These are phyloP conservation scores for Biscogniauxia sp. DNA, from an alignment of 2,329 filamentous ascomycete species.

Conservation along the genomic window DNA sequence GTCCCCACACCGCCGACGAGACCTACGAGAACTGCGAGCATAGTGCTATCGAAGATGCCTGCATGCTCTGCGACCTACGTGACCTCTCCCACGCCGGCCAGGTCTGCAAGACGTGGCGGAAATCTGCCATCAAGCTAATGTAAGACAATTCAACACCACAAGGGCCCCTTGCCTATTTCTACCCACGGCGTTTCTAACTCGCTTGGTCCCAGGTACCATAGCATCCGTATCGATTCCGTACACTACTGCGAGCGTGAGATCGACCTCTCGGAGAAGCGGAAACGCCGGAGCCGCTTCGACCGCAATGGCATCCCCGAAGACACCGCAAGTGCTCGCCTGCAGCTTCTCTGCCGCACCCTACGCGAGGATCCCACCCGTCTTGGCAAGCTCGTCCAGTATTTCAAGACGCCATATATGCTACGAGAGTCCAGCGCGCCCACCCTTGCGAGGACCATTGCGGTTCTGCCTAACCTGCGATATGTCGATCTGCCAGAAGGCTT, in stretches of 20 bases:
- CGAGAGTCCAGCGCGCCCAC: constrained; percentile 82
- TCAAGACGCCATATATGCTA: constrained; percentile 95
- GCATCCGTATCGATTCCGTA: constrained; percentile 88
- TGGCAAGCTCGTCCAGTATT: constrained; percentile 68
- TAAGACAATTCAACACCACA: constrained; percentile 42
- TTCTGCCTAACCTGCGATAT: constrained; percentile 80
- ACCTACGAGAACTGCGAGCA: constrained; percentile 81
- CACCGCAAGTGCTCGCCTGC: constrained; percentile 70
- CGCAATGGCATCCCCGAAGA: constrained; percentile 80
- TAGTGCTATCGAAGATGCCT: constrained; percentile 73
- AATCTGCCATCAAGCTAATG: constrained; percentile 52
- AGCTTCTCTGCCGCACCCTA: constrained; percentile 77
- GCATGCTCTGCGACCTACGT: constrained; percentile 90
- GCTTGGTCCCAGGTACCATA: constrained; percentile 64
- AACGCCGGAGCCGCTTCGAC: constrained; percentile 69
- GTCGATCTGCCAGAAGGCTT: constrained; percentile 89
- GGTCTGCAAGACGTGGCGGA: constrained; percentile 71
- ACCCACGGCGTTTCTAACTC: constrained; percentile 14
- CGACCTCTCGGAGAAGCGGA: constrained; percentile 74
- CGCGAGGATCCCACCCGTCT: constrained; percentile 70
- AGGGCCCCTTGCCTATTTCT: too few species aligned
- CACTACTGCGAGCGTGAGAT: constrained; percentile 92
- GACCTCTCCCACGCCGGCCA: constrained; percentile 78
- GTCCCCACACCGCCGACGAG: constrained; percentile 76
- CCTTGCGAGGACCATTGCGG: constrained; percentile 80